A percentile compares a stretch with the other conserved stretches of the same genome.
Conservation (phyloP, 106 monocot genomes). For the Posidonia australis region DNA sequence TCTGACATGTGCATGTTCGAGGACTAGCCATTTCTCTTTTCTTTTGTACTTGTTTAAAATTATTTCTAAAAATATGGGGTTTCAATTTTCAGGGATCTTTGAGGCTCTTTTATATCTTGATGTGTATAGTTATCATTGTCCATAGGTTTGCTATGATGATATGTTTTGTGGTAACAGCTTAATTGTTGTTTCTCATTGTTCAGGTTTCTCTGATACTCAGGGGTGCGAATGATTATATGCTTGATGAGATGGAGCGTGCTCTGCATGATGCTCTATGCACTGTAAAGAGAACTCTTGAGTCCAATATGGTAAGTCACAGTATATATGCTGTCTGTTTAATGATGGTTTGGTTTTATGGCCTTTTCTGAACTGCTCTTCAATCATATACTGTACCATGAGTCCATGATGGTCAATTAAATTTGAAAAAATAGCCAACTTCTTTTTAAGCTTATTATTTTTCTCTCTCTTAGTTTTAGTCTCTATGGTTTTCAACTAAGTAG, state of each 20-base stretch:
- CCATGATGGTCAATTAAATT: background rate
- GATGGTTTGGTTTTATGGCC: background rate
- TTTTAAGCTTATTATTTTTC: too few relatives aligned
- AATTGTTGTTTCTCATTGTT: constrained; percentile 2
- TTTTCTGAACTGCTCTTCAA: background rate
- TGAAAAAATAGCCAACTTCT: too few relatives aligned
- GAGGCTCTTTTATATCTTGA: background rate
- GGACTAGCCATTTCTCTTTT: background rate
- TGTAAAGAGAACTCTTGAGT: constrained; percentile 95
- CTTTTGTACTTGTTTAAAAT: background rate
- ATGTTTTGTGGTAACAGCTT: too few relatives aligned
- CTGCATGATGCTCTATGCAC: constrained; percentile 93
- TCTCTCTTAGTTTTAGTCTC: too few relatives aligned
- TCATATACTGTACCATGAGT: background rate
- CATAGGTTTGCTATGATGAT: too few relatives aligned
- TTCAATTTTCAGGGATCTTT: too few relatives aligned
- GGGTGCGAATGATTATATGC: constrained; percentile 96
- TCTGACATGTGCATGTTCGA: background rate
- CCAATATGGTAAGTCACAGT: constrained; percentile 77
- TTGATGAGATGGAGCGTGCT: constrained; percentile 95
- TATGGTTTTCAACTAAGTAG: too few relatives aligned
- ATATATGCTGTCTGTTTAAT: background rate
- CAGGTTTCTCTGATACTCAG: constrained; percentile 92
- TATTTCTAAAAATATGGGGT: too few relatives aligned
- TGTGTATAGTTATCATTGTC: background rate